A percentile compares a stretch with the other conserved stretches of the same genome.
Conservation (phyloP, 192 early-diverging fungal species). For the Pilaira anomala region DNA sequence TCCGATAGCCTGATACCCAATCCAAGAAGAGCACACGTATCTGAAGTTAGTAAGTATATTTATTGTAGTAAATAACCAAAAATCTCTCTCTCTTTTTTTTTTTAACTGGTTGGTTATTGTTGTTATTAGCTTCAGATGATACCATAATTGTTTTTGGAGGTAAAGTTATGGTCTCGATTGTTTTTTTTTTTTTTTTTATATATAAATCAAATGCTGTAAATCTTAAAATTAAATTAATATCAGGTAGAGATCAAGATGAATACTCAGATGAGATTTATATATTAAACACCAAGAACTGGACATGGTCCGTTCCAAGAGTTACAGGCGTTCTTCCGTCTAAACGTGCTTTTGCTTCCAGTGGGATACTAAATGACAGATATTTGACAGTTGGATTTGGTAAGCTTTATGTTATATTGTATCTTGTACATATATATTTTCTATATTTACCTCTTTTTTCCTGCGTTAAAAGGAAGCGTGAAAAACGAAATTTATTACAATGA, state of each 20-base stretch:
- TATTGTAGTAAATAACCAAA: background rate
- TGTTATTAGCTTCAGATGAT: constrained; percentile 18
- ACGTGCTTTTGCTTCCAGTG: constrained; percentile 27
- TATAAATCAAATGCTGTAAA: background rate
- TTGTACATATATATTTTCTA: background rate
- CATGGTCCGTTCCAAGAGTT: constrained; percentile 21
- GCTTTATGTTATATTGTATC: background rate
- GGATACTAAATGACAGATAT: constrained; percentile 15
- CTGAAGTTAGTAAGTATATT: constrained; percentile 25
- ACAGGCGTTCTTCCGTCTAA: constrained; percentile 26
- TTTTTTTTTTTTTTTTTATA: background rate
- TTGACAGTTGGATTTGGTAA: constrained; percentile 33
- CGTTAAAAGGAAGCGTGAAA: constrained; percentile 14
- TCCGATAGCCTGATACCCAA: constrained; percentile 2
- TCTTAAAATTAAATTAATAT: constrained; percentile 17
- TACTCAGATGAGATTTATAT: constrained; percentile 19
- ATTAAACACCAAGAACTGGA: constrained; percentile 27
- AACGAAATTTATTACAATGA: constrained; percentile 29
- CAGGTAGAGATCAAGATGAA: constrained; percentile 3
- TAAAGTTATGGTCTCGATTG: constrained; percentile 3
- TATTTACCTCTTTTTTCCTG: background rate
- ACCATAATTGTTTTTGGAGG: constrained; percentile 34
- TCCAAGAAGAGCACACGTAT: constrained; percentile 20
- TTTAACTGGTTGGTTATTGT: too few relatives aligned
- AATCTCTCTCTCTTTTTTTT: background rate